Conservation (phyloP, 148 eudicot genomes). For the Pouteria glomerata region DNA sequence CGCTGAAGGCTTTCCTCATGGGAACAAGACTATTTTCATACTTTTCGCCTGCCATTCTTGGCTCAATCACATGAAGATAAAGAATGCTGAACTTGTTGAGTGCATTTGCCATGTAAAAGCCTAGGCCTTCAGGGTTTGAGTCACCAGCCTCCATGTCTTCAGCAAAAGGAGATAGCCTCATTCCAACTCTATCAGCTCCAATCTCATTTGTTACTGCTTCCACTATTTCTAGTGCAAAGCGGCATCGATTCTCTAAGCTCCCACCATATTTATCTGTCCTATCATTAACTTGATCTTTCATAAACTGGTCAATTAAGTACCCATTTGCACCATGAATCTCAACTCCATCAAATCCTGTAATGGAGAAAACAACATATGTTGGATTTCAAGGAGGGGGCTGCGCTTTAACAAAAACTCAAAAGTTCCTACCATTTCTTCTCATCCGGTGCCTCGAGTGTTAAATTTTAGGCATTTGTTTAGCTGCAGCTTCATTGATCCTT, state of each 20-base stretch:
- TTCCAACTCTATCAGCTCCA: slow-evolving; percentile 25
- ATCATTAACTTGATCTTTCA: slow-evolving; percentile 24
- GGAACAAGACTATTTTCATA: slow-evolving; percentile 10
- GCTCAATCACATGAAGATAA: slow-evolving; percentile 26
- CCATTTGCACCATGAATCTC: slow-evolving; percentile 34
- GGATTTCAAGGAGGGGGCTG: too few species aligned
- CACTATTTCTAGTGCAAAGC: slow-evolving; percentile 18
- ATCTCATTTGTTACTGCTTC: slow-evolving; percentile 24
- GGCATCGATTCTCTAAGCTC: slow-evolving; percentile 20
- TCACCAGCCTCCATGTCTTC: neutral
- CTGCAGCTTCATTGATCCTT: too few species aligned
- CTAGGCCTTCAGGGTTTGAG: neutral
- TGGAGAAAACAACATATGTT: neutral
- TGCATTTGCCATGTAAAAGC: slow-evolving; percentile 23
- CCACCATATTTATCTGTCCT: slow-evolving; percentile 26
- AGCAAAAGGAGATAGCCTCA: slow-evolving; percentile 17
- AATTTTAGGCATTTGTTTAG: too few species aligned
- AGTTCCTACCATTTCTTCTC: too few species aligned
- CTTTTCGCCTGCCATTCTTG: slow-evolving; percentile 13
- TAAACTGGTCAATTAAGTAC: slow-evolving; percentile 29
- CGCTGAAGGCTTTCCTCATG: slow-evolving; percentile 27
- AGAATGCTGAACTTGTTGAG: slow-evolving; percentile 12
- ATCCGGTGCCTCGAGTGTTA: too few species aligned
- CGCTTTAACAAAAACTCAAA: too few species aligned
- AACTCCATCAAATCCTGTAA: slow-evolving; percentile 34